Conservation (phyloP, 805 yeast species). For the Schwanniomyces yamadae region DNA sequence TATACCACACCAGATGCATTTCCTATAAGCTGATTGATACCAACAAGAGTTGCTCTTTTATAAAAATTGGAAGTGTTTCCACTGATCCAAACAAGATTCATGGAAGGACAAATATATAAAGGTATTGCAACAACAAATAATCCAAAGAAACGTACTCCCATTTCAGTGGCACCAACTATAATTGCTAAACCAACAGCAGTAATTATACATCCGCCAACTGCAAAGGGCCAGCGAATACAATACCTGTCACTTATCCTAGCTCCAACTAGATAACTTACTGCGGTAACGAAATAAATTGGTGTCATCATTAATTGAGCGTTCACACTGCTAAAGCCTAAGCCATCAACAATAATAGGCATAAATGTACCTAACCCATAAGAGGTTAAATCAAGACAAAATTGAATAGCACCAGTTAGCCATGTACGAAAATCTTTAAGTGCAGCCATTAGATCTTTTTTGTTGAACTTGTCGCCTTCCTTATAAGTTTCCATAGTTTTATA, state of each 20-base stretch:
- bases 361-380: constrained; percentile 45
- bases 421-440: constrained; percentile 34
- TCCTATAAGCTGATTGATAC: constrained; percentile 43
- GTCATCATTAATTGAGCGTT: constrained; percentile 41
- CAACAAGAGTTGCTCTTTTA: constrained; percentile 43
- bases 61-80: constrained; percentile 42
- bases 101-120: constrained; percentile 36
- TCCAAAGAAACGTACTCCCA: constrained; percentile 37
- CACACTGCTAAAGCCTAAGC: constrained; percentile 24
- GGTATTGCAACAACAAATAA: constrained; percentile 34
- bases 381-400: constrained; percentile 43
- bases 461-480: constrained; percentile 29
- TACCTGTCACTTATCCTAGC: constrained; percentile 27
- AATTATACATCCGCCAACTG: constrained; percentile 20
- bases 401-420: constrained; percentile 34
- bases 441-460: constrained; percentile 15
- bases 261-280: constrained; percentile 19
- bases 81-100: constrained; percentile 45
- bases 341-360: constrained; percentile 39
- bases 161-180: constrained; percentile 23
- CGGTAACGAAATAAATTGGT: constrained; percentile 38
- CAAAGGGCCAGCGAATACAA: constrained; percentile 29
- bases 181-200: constrained; percentile 34
- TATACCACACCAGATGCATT: constrained; percentile 42
- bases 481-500: constrained; percentile 32